These are phyloP conservation scores for Cenchrus fungigraminus DNA, from an alignment of 176 grass and related monocot species.

Conservation along the genomic window DNA sequence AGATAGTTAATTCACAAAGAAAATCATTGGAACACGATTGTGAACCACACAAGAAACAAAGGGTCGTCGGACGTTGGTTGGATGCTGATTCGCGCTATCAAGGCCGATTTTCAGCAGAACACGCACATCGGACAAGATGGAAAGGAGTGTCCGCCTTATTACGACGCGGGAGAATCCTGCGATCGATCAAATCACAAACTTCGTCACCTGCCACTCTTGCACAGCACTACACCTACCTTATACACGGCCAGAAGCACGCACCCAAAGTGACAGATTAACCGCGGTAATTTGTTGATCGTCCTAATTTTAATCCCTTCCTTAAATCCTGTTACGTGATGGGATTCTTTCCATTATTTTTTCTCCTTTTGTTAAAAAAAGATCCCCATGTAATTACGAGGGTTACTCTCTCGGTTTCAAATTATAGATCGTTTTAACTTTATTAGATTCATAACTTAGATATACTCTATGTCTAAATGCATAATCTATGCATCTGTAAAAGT, in stretches of 20 bases:
- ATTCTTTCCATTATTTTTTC: background rate
- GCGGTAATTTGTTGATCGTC: background rate
- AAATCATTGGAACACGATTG: background rate
- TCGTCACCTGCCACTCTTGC: background rate
- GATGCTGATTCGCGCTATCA: background rate
- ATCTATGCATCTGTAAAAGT: too few species aligned
- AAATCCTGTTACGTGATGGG: background rate
- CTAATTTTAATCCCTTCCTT: background rate
- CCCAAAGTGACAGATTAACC: background rate
- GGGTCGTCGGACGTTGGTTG: background rate
- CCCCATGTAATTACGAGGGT: background rate
- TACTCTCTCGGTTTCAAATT: too few species aligned
- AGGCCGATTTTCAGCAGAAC: background rate
- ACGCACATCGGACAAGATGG: background rate
- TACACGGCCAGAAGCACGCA: background rate
- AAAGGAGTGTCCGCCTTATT: background rate
- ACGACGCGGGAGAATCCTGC: background rate
- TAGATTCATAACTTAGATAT: too few species aligned
- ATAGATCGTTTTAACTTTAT: too few species aligned
- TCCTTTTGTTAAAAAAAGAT: background rate
- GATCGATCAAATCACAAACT: background rate
- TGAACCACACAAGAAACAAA: constrained; percentile 3
- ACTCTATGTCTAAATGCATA: too few species aligned
- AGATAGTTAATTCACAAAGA: too few species aligned
- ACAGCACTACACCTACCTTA: background rate